phyloP scores from a whole-genome alignment of 2,329 filamentous ascomycete species.

The Xylaria sp. region DNA sequence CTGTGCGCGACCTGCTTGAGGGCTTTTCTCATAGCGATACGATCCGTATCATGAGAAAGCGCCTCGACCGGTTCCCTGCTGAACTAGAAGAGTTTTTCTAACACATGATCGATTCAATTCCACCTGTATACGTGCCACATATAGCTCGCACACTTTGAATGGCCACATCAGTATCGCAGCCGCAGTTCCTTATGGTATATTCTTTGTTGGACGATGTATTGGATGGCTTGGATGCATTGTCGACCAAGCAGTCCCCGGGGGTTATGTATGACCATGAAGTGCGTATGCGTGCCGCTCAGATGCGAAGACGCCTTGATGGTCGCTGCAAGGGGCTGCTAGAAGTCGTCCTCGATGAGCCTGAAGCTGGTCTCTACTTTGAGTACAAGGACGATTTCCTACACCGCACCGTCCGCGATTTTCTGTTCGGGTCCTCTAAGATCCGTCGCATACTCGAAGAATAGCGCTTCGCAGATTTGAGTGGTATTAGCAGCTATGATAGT shows the following conservation, averaged over 20 bases:
- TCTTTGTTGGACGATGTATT: slow-evolving; percentile 3
- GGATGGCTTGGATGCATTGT: background rate
- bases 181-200: background rate
- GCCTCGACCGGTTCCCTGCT: background rate
- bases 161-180: background rate
- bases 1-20: background rate
- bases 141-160: slow-evolving; percentile 1
- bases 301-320: slow-evolving; percentile 1
- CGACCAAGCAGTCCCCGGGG: background rate
- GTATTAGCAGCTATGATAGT: background rate
- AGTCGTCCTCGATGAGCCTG: slow-evolving; percentile 5
- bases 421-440: slow-evolving; percentile 4
- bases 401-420: slow-evolving; percentile 14
- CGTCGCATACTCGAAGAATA: background rate
- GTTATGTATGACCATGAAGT: background rate
- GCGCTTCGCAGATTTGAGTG: background rate
- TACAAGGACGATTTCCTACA: slow-evolving; percentile 7
- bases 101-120: slow-evolving; percentile 4
- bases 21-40: slow-evolving; percentile 2
- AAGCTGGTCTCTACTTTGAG: background rate
- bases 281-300: background rate
- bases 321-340: slow-evolving; percentile 12
- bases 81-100: slow-evolving; percentile 9
- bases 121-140: background rate
- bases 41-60: background rate